Base-by-base conservation (phyloP, 1,284 basidiomycete genomes). In the Heliocybe sulcata region DNA sequence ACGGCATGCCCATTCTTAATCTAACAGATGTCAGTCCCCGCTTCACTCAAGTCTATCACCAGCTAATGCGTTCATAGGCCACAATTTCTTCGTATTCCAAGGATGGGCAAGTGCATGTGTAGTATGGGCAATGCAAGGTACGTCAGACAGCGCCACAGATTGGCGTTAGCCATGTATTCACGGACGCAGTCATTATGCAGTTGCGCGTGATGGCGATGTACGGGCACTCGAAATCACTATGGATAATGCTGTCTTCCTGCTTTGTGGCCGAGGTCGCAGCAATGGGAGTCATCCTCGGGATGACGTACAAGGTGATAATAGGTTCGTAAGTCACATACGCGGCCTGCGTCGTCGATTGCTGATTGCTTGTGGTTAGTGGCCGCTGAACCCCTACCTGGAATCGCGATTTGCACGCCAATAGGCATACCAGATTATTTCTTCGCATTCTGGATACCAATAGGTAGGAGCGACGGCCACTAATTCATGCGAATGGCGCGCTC, bases 131-230 rank as follows among this genome's bases (percentile, higher is more conserved):
- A 26, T 29, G 23, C 47, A 49, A 26, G n/a, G 47, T 49, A 49
- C 6, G 47, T 6, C 4, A 16, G 12, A 8, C n/a, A 22, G 11
- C 20, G 11, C 47, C 27, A 16, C 8, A 25, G 23, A 11, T 49
- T 49, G 47, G 12, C 29, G 29, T 49, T 4, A 26, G 25, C 14
- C 25, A 3, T 25, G 9, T 25, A 3, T n/a, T 25, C 23, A 49
- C 10, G 3, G 8, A 26, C 47, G 47, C 47, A 49, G 67, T 55
- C 25, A 58, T 65, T 29, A 64, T 69, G 59, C 42, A 67, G 2
- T 61, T 63, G 49, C 63, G 68, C 48, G 64, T 65, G 16, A 61
- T 60, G 42, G 69, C 67, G 20, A 65, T 67, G 50, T 64, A 61
- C 52, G 55, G 42, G 19, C 57, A 59, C 26, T 55, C 54, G 9